Evolutionary conservation across 1,284 basidiomycete genomes (phyloP).

Genomic region (Entoloma clypeatum): DNA sequence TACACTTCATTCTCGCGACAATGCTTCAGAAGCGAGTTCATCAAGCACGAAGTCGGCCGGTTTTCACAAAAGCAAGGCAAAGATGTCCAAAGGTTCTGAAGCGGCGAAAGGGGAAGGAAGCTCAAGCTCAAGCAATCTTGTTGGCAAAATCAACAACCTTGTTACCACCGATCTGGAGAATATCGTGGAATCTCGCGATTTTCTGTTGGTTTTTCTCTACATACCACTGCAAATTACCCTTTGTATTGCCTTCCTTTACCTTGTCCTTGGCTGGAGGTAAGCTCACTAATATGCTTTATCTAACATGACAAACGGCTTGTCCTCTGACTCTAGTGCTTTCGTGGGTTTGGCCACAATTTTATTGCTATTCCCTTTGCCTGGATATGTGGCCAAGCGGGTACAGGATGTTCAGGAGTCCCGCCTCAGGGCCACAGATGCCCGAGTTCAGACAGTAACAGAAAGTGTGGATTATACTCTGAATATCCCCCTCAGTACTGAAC

Average conservation of each 20-base stretch:
- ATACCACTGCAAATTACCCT: conserved; percentile 43
- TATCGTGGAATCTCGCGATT: conserved; percentile 41
- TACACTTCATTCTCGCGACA: conserved; percentile 21
- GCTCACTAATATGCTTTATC: not conserved
- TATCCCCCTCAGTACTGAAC: conserved; percentile 5
- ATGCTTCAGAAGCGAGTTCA: conserved; percentile 23
- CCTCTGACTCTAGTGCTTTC: conserved; percentile 26
- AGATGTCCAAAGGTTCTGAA: conserved; percentile 2
- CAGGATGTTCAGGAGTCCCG: conserved; percentile 30
- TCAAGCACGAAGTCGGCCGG: conserved; percentile 18
- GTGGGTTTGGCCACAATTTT: conserved; percentile 54
- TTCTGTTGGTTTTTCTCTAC: conserved; percentile 36
- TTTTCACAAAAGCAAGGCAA: conserved; percentile 15
- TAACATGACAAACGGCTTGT: conserved; percentile 8
- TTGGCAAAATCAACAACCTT: conserved; percentile 60
- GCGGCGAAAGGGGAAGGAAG: conserved; percentile 19
- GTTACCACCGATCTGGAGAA: conserved; percentile 48
- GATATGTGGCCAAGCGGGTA: conserved; percentile 35
- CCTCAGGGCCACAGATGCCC: conserved; percentile 40
- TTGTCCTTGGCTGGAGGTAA: conserved; percentile 40
- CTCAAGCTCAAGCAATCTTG: conserved; percentile 34
- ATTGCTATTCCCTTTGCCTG: conserved; percentile 50
- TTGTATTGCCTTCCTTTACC: conserved; percentile 40
- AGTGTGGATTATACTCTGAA: conserved; percentile 25
- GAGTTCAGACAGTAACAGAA: conserved; percentile 53